Base-by-base conservation (phyloP, 306 rosid species). In the Cicer chorassanicum region DNA sequence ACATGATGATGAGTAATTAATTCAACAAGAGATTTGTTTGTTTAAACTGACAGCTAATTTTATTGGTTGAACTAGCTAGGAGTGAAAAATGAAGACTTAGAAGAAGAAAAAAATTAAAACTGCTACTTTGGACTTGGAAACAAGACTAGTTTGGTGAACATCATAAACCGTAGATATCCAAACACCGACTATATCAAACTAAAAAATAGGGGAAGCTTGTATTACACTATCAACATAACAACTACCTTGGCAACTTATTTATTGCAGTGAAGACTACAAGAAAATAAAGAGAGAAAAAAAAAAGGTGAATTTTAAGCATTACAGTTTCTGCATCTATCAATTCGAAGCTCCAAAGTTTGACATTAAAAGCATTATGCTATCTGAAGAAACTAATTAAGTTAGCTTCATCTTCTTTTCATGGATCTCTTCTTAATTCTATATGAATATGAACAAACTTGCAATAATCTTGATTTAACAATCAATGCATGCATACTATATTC, bases 141-240 rank as follows among this genome's bases (percentile, higher is more conserved):
- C 50, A 69, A 49, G 43, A 48, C 55, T 50, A 41, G 68, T 68
- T 74, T 74, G 80, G 73, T 74, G 67, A 80, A 9, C 59, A 34
- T 51, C 16, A 40, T 9, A 62, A 13, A 62, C 3, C 29, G 51
- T 16, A 51, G 72, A n/a, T 57, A 40, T 55, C 70, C 74, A 46
- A 79, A 59, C 76, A 59, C 29, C 8, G 12, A 75, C 79, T 75
- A 19, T 16, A 13, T 49, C 50, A 38, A 50, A 45, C 36, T 12
- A 18, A 64, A 50, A 38, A 9, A 41, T 8, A 60, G 1, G 10
- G 38, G 39, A 6, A 42, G 11, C 55, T 14, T 53, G 39, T 4
- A 39, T 56, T 21, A 21, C 44, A 38, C 45, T 72, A 6, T 19
- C 49, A 70, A 14, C 50, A 40, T 68, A 61, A 68, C 43, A 45